Conservation (phyloP, 1,139 yeast species). For the Suhomyces yuchorum region DNA sequence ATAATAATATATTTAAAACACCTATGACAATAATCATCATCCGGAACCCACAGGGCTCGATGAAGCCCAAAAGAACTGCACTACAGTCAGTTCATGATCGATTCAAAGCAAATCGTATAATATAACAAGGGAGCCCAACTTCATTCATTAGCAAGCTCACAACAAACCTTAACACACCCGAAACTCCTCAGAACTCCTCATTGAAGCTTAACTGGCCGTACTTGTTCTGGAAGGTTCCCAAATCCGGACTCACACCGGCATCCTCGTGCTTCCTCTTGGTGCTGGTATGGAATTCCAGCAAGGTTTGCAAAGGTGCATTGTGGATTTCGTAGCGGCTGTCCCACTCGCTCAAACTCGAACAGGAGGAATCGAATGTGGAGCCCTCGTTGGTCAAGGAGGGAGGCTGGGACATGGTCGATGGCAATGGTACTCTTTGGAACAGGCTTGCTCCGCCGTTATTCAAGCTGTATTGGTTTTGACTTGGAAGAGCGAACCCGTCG, state of each 20-base stretch:
- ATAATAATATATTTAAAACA: neutral
- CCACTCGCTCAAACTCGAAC: slow-evolving; percentile 53
- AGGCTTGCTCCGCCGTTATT: neutral
- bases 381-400: slow-evolving; percentile 42
- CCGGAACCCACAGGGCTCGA: neutral
- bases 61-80: neutral
- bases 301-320: slow-evolving; percentile 18
- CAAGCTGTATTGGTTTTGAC: slow-evolving; percentile 8
- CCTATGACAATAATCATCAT: neutral
- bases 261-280: slow-evolving; percentile 45
- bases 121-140: neutral
- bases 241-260: slow-evolving; percentile 15
- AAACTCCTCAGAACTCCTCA: slow-evolving; percentile 47
- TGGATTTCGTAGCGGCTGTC: slow-evolving; percentile 27
- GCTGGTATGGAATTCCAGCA: slow-evolving; percentile 10
- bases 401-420: slow-evolving; percentile 43
- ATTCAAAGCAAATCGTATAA: neutral
- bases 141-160: neutral
- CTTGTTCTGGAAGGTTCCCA: slow-evolving; percentile 22
- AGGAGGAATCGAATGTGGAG: slow-evolving; percentile 43
- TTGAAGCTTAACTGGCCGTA: slow-evolving; percentile 50
- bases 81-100: neutral
- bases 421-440: slow-evolving; percentile 54
- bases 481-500: slow-evolving; percentile 54
- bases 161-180: neutral